A percentile compares a stretch with the other conserved stretches of the same genome.
phyloP scores from a whole-genome alignment of 768 basidiomycete species.

The Termitomyces sp. region DNA sequence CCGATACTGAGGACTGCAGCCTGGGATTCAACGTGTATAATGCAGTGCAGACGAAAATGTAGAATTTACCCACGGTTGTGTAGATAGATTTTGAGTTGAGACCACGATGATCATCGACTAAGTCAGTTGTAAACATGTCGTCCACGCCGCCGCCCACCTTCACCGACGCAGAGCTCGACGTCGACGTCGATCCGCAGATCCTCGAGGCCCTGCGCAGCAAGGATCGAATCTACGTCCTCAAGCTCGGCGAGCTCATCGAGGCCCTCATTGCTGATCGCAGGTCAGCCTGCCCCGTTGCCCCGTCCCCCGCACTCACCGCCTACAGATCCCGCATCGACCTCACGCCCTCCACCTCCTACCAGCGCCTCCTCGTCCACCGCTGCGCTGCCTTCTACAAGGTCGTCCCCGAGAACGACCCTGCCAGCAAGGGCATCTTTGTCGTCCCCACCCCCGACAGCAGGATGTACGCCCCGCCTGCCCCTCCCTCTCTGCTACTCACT shows the following conservation, averaged over 20 bases:
- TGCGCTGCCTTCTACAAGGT: conserved; percentile 80
- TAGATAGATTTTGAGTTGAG: neutral
- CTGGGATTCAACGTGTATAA: conserved; percentile 77
- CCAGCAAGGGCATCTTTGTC: conserved; percentile 60
- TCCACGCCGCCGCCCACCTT: conserved; percentile 10
- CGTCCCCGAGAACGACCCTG: conserved; percentile 59
- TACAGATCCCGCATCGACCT: conserved; percentile 59
- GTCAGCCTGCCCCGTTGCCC: conserved; percentile 36
- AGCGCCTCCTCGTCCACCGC: conserved; percentile 80
- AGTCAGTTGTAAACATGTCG: neutral
- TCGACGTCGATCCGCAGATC: conserved; percentile 72
- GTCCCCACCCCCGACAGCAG: conserved; percentile 55
- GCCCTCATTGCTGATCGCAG: conserved; percentile 67
- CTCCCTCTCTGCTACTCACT: conserved; percentile 8
- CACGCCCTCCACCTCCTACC: conserved; percentile 70
- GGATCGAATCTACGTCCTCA: conserved; percentile 82
- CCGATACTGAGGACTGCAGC: conserved; percentile 30
- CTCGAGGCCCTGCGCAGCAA: conserved; percentile 84
- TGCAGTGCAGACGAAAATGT: conserved; percentile 31
- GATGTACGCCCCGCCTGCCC: conserved; percentile 52
- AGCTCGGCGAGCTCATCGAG: conserved; percentile 86
- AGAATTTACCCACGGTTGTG: conserved; percentile 33
- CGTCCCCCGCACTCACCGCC: neutral
- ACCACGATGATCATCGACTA: neutral
- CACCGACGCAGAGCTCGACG: conserved; percentile 13